Conservation (phyloP, 1,284 basidiomycete genomes). For the Ceraceosorus guamensis region DNA sequence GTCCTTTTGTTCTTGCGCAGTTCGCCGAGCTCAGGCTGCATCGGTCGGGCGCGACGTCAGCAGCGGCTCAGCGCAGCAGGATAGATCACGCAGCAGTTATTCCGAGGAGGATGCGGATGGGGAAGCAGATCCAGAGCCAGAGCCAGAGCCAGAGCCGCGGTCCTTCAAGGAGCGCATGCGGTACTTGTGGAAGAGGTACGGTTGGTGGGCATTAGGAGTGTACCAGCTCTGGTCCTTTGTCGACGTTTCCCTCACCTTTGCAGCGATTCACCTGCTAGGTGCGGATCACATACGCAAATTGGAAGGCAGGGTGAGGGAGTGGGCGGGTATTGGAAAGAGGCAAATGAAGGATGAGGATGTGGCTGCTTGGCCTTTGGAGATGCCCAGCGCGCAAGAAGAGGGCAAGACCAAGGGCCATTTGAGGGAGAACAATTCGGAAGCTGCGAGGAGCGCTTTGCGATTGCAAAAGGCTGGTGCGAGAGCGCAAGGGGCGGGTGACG, state of each 20-base stretch:
- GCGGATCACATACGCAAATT: conserved; percentile 76
- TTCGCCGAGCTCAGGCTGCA: background rate
- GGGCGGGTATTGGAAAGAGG: conserved; percentile 37
- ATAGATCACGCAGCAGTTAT: background rate
- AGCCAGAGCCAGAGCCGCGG: background rate
- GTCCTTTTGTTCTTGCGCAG: background rate
- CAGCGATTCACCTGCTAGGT: conserved; percentile 75
- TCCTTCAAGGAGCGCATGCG: conserved; percentile 27
- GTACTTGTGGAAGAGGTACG: conserved; percentile 38
- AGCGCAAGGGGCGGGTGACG: too few relatives aligned
- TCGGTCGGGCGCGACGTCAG: background rate
- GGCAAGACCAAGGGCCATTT: conserved; percentile 11
- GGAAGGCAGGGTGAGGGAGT: conserved; percentile 54
- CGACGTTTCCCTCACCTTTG: conserved; percentile 60
- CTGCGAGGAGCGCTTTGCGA: conserved; percentile 8
- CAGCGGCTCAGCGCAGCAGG: background rate
- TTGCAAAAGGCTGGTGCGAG: background rate
- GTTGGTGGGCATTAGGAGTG: conserved; percentile 46
- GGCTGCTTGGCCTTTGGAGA: conserved; percentile 5
- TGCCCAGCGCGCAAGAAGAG: background rate
- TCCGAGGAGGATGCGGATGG: background rate
- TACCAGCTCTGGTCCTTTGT: conserved; percentile 31
- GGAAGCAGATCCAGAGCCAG: background rate
- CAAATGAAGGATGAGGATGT: conserved; percentile 9
- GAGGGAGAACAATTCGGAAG: conserved; percentile 23